These are phyloP conservation scores for Bathelium albidoporum DNA, from an alignment of 495 filamentous ascomycete species.

Conservation along the genomic window DNA sequence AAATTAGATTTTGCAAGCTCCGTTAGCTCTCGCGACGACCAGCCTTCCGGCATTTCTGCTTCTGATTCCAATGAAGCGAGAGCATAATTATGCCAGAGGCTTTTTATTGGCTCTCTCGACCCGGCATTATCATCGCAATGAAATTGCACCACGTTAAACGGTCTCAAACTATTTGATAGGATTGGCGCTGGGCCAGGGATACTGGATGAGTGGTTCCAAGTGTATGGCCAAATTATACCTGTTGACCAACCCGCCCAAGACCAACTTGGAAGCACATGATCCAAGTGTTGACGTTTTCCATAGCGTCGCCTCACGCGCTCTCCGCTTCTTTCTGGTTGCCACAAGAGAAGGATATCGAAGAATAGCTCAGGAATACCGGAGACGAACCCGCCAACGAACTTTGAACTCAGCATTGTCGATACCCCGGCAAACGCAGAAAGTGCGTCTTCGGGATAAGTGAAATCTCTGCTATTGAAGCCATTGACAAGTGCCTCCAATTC, in stretches of 20 bases:
- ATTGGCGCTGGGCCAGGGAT: background rate
- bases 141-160: slow-evolving; percentile 4
- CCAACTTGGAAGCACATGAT: slow-evolving; percentile 9
- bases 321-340: slow-evolving; percentile 10
- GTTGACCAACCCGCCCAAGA: slow-evolving; percentile 16
- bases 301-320: slow-evolving; percentile 6
- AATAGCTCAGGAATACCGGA: slow-evolving; percentile 13
- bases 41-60: background rate
- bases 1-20: background rate
- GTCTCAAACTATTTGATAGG: background rate
- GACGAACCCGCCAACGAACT: slow-evolving; percentile 12
- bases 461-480: slow-evolving; percentile 10
- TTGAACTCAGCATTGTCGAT: background rate
- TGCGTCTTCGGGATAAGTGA: slow-evolving; percentile 15
- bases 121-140: background rate
- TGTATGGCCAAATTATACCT: background rate
- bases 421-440: slow-evolving; percentile 14
- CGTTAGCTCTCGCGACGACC: background rate
- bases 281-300: background rate
- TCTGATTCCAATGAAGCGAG: background rate
- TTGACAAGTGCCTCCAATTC: background rate
- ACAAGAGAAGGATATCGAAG: slow-evolving; percentile 14
- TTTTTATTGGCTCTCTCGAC: background rate
- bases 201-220: background rate
- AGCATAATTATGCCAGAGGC: background rate